Percentiles rank a stretch among this genome's conserved stretches.
Evolutionary conservation across 345 rosid species (phyloP).

Genomic region (Euphorbia tirucalli): DNA sequence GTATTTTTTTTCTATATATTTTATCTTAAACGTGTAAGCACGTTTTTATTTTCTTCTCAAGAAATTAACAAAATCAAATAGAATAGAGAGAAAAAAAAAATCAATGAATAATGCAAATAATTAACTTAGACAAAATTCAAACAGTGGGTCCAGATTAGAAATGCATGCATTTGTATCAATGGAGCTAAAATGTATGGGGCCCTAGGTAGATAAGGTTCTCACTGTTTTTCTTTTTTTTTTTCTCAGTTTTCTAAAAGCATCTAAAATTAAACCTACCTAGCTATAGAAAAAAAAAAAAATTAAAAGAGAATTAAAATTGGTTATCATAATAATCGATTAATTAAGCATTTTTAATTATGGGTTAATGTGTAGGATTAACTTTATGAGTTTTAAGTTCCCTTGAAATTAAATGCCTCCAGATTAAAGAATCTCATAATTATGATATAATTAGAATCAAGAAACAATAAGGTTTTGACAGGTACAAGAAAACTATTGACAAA

Average conservation of each 20-base stretch:
- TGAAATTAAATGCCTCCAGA: background rate
- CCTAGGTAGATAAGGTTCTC: background rate
- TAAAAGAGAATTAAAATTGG: background rate
- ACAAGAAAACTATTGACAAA: background rate
- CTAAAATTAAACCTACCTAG: background rate
- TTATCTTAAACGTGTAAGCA: background rate
- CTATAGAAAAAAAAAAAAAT: too few relatives aligned
- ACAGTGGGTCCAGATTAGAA: conserved; percentile 9
- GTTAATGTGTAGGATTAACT: too few relatives aligned
- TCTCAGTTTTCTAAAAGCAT: background rate
- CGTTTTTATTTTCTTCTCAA: background rate
- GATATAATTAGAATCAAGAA: background rate
- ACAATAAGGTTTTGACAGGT: background rate
- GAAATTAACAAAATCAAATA: background rate
- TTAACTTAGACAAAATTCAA: conserved; percentile 5
- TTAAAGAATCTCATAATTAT: background rate
- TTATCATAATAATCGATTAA: background rate
- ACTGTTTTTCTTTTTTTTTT: background rate
- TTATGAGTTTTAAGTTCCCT: too few relatives aligned
- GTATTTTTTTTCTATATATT: background rate
- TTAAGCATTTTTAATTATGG: background rate
- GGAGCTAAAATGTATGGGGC: conserved; percentile 10
- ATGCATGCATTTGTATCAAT: conserved; percentile 20
- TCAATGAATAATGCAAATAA: background rate
- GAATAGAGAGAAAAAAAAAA: background rate